Evolutionary conservation across 208 protist genomes (phyloP).

Genomic region (Lotmaria passim): DNA sequence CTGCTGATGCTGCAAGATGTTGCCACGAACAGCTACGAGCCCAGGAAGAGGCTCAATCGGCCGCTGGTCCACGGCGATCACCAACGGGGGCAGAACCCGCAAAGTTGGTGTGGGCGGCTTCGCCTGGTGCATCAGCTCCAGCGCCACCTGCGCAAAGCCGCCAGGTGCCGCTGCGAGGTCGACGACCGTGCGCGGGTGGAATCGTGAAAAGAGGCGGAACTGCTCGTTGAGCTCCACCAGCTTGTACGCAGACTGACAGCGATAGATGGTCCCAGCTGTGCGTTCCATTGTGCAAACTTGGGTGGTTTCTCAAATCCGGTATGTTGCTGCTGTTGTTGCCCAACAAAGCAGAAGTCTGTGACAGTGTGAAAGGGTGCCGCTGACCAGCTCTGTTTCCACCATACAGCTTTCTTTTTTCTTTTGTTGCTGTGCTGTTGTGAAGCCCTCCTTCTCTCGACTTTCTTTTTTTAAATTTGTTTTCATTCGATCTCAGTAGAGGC

Average conservation of each 20-base stretch:
- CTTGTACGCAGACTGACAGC: constrained; percentile 72
- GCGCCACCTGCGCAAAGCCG: constrained; percentile 71
- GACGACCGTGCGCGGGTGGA: constrained; percentile 45
- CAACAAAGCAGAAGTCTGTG: neutral
- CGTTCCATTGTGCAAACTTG: no score
- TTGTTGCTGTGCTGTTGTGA: no score
- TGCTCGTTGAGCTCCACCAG: constrained; percentile 62
- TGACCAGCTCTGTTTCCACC: no score
- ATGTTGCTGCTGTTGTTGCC: neutral
- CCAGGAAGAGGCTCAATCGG: constrained; percentile 50
- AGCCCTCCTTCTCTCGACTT: no score
- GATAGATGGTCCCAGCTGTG: constrained; percentile 34
- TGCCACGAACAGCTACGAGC: constrained; percentile 38
- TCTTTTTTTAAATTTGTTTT: no score
- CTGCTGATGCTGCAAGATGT: constrained; percentile 55
- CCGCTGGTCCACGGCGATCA: constrained; percentile 70
- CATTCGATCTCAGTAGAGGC: no score
- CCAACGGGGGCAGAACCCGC: constrained; percentile 27
- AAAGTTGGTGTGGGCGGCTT: neutral
- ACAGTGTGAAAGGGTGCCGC: no score
- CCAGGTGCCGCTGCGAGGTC: constrained; percentile 79
- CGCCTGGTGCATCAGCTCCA: constrained; percentile 51
- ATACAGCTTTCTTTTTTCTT: no score
- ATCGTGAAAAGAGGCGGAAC: constrained; percentile 45
- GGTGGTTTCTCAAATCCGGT: no score